These are phyloP conservation scores for Citrus reticulata DNA, from an alignment of 345 rosid species.

Conservation along the genomic window DNA sequence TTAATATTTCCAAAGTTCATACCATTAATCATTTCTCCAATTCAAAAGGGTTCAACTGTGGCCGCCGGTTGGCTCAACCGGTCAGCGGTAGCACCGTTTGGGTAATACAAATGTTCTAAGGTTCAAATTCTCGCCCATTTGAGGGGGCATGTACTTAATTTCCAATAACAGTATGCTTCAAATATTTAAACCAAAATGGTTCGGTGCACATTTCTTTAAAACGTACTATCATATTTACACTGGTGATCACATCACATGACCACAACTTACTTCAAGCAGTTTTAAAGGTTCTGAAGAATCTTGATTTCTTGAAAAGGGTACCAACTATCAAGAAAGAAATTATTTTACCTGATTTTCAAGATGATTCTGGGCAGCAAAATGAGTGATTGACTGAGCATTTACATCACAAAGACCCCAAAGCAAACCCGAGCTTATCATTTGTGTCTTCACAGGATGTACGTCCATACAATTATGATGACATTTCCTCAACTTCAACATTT, in stretches of 20 bases:
- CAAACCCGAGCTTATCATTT: slow-evolving; percentile 78
- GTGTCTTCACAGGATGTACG: slow-evolving; percentile 75
- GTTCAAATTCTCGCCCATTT: too few species aligned
- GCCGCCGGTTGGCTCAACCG: neutral
- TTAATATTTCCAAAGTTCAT: neutral
- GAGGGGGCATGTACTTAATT: too few species aligned
- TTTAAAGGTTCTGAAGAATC: neutral
- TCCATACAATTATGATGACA: slow-evolving; percentile 76
- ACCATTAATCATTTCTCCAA: neutral
- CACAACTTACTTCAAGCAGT: neutral
- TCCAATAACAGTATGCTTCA: too few species aligned
- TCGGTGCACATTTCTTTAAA: neutral
- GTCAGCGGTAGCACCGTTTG: neutral
- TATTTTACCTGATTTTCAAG: slow-evolving; percentile 18
- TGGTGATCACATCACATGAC: neutral
- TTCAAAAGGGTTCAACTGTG: neutral
- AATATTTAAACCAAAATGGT: too few species aligned
- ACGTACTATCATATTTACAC: neutral
- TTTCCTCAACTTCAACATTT: slow-evolving; percentile 69
- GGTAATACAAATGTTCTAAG: neutral
- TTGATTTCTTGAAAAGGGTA: neutral
- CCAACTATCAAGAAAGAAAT: neutral
- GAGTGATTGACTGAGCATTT: slow-evolving; percentile 81
- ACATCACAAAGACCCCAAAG: slow-evolving; percentile 86
- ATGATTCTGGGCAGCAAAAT: slow-evolving; percentile 33